Base-by-base conservation (phyloP, 192 early-diverging fungal species). In the Dissophora globulifera region DNA sequence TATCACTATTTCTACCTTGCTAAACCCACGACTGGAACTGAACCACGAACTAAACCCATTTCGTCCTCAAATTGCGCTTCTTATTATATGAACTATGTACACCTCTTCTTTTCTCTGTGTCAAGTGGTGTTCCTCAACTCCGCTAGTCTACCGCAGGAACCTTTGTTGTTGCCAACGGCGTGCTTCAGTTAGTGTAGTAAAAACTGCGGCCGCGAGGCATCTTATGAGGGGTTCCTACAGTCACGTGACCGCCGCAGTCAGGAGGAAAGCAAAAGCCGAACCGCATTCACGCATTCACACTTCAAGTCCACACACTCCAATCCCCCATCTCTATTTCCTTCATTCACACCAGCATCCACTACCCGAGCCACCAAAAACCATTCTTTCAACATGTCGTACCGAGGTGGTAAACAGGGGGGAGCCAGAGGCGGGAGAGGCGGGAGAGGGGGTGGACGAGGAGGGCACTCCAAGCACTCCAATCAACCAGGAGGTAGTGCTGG, bases 351-450 rank as follows among this genome's bases (percentile, higher is more conserved):
- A 51, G 1, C 60, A 50, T 23, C 49, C 23, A 27, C 35, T 11
- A 13, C 42, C 31, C 59, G 40, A 29, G 33, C 20, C 35, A 38
- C 17, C 30, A 55, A 15, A 38, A 13, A 47, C 20, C 25, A 38
- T 9, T 22, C 40, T 15, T 9, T 47, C 15, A 50, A 27, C 53
- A 62, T 75, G 70, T 50, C 70, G 13, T 60, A 66, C 31, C 54
- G 70, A 60, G 70, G 69, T 53, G 45, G 17, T 23, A 58, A 69
- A 51, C 49, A 50, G 31, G 50, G 50, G 47, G 51, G 51, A 29
- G n/a, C 47, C 23, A 42, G 69, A 58, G 40, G 62, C 35, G 62
- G 55, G 52, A 53, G 61, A 11, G 35, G 61, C 13, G 69, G 61
- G 11, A 42, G 61, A 54, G 62, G 62, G 47, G 51, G 50, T 22